Evolutionary conservation across 2,329 filamentous ascomycete species (phyloP).

Genomic region (Hypomyces perniciosus): DNA sequence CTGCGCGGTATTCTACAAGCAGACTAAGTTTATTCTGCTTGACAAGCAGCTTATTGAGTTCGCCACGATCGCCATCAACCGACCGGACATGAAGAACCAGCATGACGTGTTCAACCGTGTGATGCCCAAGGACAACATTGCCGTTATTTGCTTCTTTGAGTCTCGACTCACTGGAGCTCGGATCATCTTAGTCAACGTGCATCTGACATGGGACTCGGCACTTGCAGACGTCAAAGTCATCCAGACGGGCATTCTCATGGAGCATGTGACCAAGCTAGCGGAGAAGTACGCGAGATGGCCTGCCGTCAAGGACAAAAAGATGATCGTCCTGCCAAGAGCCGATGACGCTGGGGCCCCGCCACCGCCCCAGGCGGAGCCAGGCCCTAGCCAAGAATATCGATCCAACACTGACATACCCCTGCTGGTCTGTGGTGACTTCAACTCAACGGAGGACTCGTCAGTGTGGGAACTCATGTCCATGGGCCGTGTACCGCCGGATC

Average conservation of each 20-base stretch:
- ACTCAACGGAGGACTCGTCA: constrained; percentile 79
- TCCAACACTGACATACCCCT: constrained; percentile 84
- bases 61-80: constrained; percentile 82
- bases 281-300: constrained; percentile 79
- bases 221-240: constrained; percentile 94
- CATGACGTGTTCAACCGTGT: constrained; percentile 98
- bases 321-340: constrained; percentile 38
- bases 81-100: constrained; percentile 94
- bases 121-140: constrained; percentile 98
- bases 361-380: constrained; percentile 58
- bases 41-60: constrained; percentile 96
- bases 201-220: constrained; percentile 90
- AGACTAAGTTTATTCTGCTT: constrained; percentile 85
- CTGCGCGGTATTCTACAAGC: constrained; percentile 95
- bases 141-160: constrained; percentile 85
- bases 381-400: constrained; percentile 79
- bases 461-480: constrained; percentile 86
- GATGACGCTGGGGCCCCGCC: constrained; percentile 42
- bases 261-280: constrained; percentile 78
- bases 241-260: constrained; percentile 92
- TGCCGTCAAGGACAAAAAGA: constrained; percentile 73
- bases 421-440: constrained; percentile 92
- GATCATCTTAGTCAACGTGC: constrained; percentile 87
- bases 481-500: constrained; percentile 70
- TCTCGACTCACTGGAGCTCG: constrained; percentile 85